Evolutionary conservation across 129 eudicot genomes (phyloP), one percentile per base, ranked within the genome.

Genomic region (Ambrosia artemisiifolia): DNA sequence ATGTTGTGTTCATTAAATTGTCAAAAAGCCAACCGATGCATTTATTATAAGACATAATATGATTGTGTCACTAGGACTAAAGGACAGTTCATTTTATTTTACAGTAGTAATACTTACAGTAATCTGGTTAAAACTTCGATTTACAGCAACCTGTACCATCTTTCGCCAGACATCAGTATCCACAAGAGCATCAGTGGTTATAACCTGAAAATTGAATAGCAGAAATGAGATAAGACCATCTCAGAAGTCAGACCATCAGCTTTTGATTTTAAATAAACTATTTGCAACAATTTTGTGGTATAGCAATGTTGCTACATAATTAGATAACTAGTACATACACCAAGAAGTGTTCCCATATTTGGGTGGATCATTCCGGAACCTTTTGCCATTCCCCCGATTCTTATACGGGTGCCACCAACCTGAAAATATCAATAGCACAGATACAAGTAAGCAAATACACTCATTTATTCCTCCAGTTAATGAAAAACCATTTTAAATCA

Each of bases 331-430:
- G 70, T 69, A 82, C 95, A 30, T 87, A 94, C 98, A 67, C 98
- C 96, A 79, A 94, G 98, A 91, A 94, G 86, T 61, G 98, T 94
- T 53, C 96, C 98, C 98, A 94, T 90, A 77, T 94, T 94, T 13
- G 98, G 98, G 74, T 94, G 98, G 80, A 94, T 94, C 96, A 90
- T 94, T 46, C 98, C 98, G 47, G 98, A 93, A 69, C 98, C 98
- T 80, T 93, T 93, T 74, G 96, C 98, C 98, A 93, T 93, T 47
- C 98, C 98, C 48, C 98, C 98, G 44, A 93, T 50, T 84, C 87
- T 82, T 49, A 90, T 72, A 48, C 47, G 77, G 33, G 83, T 74
- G 20, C 90, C 92, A 66, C 92, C 95, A 77, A 94, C 84, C 98
- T 94, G 47, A 61, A 32, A 12, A 16, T 63, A 20, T 67, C 32